A percentile compares a stretch with the other conserved stretches of the same genome.
These are phyloP conservation scores for Dendrocalamus sinicus DNA, from an alignment of 176 grass and related monocot genomes.

Conservation along the genomic window DNA sequence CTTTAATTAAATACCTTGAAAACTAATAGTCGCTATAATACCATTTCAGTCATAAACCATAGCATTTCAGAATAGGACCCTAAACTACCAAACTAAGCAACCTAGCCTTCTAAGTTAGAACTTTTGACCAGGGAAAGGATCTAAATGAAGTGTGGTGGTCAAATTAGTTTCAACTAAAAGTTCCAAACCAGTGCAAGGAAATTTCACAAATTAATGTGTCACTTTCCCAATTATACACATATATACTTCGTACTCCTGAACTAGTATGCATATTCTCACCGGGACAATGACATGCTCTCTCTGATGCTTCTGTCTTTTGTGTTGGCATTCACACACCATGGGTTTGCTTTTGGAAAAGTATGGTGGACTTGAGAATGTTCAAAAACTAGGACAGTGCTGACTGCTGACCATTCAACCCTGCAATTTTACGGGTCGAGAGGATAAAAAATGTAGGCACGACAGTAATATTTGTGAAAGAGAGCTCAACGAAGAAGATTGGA, in stretches of 20 bases:
- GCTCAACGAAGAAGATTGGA: constrained; percentile 58
- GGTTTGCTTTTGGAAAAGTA: constrained; percentile 46
- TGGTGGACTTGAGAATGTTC: constrained; percentile 40
- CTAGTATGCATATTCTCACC: constrained; percentile 27
- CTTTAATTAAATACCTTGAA: too few species aligned
- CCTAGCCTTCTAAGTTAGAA: background rate
- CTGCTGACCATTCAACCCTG: constrained; percentile 57
- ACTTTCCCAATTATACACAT: background rate
- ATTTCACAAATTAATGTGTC: background rate
- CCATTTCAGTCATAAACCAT: too few species aligned
- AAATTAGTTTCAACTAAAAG: background rate
- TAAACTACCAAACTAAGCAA: background rate
- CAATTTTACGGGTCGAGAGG: background rate
- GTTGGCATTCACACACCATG: constrained; percentile 49
- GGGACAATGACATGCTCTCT: constrained; percentile 19
- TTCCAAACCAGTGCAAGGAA: background rate
- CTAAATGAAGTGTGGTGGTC: background rate
- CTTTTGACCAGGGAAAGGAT: background rate
- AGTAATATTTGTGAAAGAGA: constrained; percentile 19
- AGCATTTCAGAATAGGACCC: too few species aligned
- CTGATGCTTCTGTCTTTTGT: background rate
- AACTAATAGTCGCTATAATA: too few species aligned
- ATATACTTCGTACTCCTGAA: background rate
- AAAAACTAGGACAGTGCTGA: constrained; percentile 18
- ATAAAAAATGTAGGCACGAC: background rate